These are phyloP conservation scores for Torulaspora franciscae DNA, from an alignment of 805 yeast species.

Conservation along the genomic window DNA sequence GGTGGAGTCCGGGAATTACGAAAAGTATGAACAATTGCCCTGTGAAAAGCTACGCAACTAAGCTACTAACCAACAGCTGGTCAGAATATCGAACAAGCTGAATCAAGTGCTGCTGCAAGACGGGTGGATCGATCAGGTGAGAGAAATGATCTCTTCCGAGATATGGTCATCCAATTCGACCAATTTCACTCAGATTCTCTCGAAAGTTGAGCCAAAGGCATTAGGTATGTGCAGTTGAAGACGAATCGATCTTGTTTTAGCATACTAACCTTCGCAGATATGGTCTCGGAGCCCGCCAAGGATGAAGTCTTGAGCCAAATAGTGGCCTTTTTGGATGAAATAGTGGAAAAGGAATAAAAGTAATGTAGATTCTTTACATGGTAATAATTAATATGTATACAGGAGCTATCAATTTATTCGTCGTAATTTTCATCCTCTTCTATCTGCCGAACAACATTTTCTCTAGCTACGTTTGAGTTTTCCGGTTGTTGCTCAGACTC, in stretches of 20 bases:
- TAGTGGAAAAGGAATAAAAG: constrained; percentile 38
- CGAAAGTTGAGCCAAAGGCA: constrained; percentile 59
- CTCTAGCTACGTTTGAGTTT: constrained; percentile 15
- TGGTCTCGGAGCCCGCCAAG: constrained; percentile 66
- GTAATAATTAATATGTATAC: not conserved
- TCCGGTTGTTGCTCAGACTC: constrained; percentile 11
- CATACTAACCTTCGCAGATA: constrained; percentile 25
- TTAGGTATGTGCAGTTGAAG: constrained; percentile 39
- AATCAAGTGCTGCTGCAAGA: constrained; percentile 62
- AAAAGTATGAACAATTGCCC: constrained; percentile 39
- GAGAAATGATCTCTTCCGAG: constrained; percentile 51
- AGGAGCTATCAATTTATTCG: constrained; percentile 26
- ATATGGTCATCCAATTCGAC: constrained; percentile 39
- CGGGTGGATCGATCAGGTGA: constrained; percentile 83
- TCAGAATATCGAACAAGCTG: constrained; percentile 54
- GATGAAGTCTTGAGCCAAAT: constrained; percentile 55
- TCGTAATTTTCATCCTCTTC: constrained; percentile 46
- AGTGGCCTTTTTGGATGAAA: constrained; percentile 50
- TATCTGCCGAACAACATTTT: constrained; percentile 36
- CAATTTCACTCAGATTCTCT: constrained; percentile 49
- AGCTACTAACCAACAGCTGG: constrained; percentile 2
- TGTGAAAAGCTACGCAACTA: not conserved
- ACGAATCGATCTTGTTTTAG: not conserved
- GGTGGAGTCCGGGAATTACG: constrained; percentile 76
- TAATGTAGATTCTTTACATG: constrained; percentile 1